Conservation (phyloP, 1,139 yeast genomes). For the Taiozyma sp. region DNA sequence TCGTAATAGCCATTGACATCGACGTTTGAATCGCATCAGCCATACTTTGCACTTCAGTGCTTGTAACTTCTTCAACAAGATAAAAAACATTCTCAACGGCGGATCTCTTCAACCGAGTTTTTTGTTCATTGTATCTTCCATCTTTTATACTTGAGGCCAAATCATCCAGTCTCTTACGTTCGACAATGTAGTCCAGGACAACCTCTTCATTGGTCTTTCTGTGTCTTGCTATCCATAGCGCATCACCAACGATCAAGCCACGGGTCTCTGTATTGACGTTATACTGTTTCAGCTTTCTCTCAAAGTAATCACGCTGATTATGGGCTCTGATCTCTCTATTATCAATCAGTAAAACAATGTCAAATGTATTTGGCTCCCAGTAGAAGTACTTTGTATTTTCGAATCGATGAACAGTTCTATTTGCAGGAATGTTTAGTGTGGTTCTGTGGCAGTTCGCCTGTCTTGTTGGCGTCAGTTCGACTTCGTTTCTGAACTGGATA, state of each 20-base stretch:
- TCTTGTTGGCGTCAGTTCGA: constrained; percentile 1
- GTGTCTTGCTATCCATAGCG: constrained; percentile 81
- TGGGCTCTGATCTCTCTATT: constrained; percentile 71
- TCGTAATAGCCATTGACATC: constrained; percentile 65
- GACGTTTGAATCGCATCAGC: constrained; percentile 72
- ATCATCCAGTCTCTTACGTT: constrained; percentile 87
- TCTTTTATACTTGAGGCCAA: constrained; percentile 77
- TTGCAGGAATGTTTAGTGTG: not conserved
- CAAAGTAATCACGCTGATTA: constrained; percentile 61
- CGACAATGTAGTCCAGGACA: constrained; percentile 75
- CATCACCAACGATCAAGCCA: constrained; percentile 80
- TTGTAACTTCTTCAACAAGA: constrained; percentile 72
- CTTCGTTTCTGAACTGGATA: constrained; percentile 26
- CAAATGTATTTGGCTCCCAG: constrained; percentile 56
- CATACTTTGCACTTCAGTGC: constrained; percentile 41
- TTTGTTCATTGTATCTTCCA: constrained; percentile 87
- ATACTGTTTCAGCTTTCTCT: constrained; percentile 43
- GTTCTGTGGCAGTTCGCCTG: not conserved
- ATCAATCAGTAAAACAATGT: constrained; percentile 64
- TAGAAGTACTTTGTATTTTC: constrained; percentile 25
- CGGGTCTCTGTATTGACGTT: constrained; percentile 52
- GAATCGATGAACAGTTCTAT: constrained; percentile 3
- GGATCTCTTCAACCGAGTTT: constrained; percentile 64
- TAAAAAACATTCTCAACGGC: constrained; percentile 69
- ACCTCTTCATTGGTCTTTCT: constrained; percentile 54